Conservation (phyloP, 1,139 yeast species). For the Candida labiduridarum region DNA sequence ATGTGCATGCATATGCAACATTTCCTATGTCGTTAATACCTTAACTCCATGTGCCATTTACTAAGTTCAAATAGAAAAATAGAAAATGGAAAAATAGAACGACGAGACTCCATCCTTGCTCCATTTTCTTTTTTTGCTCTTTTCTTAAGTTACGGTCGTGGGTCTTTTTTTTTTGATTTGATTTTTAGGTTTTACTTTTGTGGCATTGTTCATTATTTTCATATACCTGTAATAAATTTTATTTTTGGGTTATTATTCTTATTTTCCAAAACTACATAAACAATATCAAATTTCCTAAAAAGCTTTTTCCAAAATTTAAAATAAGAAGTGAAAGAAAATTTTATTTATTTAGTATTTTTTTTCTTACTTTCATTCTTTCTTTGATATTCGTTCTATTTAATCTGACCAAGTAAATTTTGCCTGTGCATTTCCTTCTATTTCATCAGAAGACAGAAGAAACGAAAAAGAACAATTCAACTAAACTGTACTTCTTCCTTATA, state of each 20-base stretch:
- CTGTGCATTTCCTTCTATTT: no score
- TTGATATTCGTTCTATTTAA: no score
- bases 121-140: background rate
- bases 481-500: no score
- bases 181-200: background rate
- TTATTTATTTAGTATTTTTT: background rate
- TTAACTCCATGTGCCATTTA: no score
- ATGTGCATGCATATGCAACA: no score
- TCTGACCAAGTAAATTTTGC: no score
- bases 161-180: background rate
- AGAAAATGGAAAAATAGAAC: background rate
- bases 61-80: no score
- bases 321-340: background rate
- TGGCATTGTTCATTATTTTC: background rate
- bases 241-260: background rate
- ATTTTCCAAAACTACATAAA: background rate
- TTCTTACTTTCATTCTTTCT: background rate
- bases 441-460: no score
- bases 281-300: constrained; percentile 1
- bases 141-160: background rate
- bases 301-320: background rate
- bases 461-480: no score
- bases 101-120: background rate
- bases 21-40: no score
- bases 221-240: background rate